Base-by-base conservation (phyloP, 768 basidiomycete species). In the Postia placenta region DNA sequence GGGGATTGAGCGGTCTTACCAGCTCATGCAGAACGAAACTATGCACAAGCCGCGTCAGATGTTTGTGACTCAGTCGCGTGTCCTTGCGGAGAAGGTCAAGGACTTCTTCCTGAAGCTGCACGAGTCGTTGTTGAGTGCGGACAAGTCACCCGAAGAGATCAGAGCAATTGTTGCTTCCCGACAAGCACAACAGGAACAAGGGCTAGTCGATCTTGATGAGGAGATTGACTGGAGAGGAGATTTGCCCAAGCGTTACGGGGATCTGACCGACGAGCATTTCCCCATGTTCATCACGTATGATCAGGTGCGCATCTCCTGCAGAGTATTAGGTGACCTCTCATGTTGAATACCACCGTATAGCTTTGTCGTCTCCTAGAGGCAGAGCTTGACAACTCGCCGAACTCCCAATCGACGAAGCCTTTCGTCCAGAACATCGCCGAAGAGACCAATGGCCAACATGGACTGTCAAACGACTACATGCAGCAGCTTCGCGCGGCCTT, bases 261-360 rank as follows among this genome's bases (percentile, higher is more conserved):
- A 73, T 9, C 66, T 88, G 14, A 60, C 69, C 33, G 81, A 83
- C 28, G 56, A 69, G 0, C 75, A 88, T 56, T 88, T 87, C 47
- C 86, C 86, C 0, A 61, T 88, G 36, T 88, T 87, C 53, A 57
- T 85, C 1, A 83, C 85, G 0, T 83, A 80, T 47, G 78, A 86
- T 56, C 68, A 71, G 45, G 85, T 83, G 52, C 40, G 73, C 41
- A 17, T 28, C 11, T 26, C 22, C 5, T 11, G 24, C 17, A 23
- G 17, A 2, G n/a, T 4, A 43, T 28, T 36, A 7, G 40, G 51
- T 40, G 37, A 42, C n/a, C n/a, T n/a, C n/a, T n/a, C n/a, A 14
- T 39, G 2, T 35, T 28, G 4, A 11, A 23, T 27, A 17, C 15
- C 46, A 5, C 47, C 19, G n/a, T 20, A 15, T 26, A 80, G 78